Base-by-base conservation (phyloP, 1,139 yeast genomes). In the Yamadazyma blattariae region DNA sequence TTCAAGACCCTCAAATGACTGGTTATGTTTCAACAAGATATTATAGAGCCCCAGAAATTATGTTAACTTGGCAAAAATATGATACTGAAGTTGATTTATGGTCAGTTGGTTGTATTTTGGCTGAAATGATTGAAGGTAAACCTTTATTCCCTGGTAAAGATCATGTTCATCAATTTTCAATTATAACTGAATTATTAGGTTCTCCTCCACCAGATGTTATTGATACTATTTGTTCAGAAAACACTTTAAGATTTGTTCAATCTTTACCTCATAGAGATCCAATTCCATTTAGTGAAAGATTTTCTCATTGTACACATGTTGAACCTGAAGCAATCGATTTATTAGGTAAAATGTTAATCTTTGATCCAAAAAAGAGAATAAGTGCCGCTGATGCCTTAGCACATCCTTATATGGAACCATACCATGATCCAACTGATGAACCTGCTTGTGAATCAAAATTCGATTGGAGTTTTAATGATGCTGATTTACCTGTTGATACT, bases 71-170 rank as follows among this genome's bases (percentile, higher is more conserved):
- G 99, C 99, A 92, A 61, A 90, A 94, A 61, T 92, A 92, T 65
- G 97, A 92, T 57, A 84, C 89, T n/a, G 97, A 92, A 63, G 98
- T 94, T 27, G 99, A 92, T 60, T 85, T 92, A 52, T 92, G 99
- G 99, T 85, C 96, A 13, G 97, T 95, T n/a, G 99, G 97, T 13
- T 92, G 99, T 65, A 92, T 92, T 45, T 86, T 92, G 55, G 95
- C 97, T 10, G 99, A 92, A 61, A 92, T 94, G 96, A 86, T 92
- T 50, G 97, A 92, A 59, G 97, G 97, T n/a, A 90, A 89, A 61
- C 98, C 99, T 2, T 69, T 92, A 32, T 92, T 92, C 74, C 98
- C 98, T 1, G 99, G 99, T 33, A 89, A 88, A 59, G 98, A 94
- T 59, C 99, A 92, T 57, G 97, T 92, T 39, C 97, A 92, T 61